phyloP scores from a whole-genome alignment of 441 rosid genomes.

The Adansonia madagascariensis region DNA sequence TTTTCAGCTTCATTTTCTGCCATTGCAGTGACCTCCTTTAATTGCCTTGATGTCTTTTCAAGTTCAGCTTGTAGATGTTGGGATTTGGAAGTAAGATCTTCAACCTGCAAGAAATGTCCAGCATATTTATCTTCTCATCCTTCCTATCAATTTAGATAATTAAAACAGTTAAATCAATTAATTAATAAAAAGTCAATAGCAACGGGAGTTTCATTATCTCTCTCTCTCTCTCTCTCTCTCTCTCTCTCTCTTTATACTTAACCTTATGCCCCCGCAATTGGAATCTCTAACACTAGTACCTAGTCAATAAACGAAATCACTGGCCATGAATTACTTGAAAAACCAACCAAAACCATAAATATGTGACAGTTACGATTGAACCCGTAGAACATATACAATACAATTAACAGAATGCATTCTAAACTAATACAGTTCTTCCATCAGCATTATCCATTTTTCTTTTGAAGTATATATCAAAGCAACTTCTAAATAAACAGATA shows the following conservation, averaged over 20 bases:
- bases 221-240: neutral
- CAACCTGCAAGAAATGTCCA: conserved; percentile 46
- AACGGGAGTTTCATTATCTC: neutral
- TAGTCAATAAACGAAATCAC: neutral
- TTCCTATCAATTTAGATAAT: conserved; percentile 8
- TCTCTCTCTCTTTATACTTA: neutral
- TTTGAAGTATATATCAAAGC: too few species aligned
- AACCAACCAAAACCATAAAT: neutral
- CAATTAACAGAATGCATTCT: neutral
- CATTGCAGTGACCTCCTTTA: conserved; percentile 57
- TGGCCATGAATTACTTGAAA: neutral
- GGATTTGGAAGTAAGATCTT: conserved; percentile 52
- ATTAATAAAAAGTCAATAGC: neutral
- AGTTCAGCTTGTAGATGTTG: conserved; percentile 64
- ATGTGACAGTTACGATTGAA: neutral
- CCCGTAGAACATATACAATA: neutral
- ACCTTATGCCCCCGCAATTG: neutral
- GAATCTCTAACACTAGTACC: neutral
- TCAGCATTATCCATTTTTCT: neutral
- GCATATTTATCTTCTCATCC: conserved; percentile 4
- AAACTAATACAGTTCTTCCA: neutral
- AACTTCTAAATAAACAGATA: too few species aligned
- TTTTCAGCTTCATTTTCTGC: conserved; percentile 74
- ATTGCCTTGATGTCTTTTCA: conserved; percentile 49
- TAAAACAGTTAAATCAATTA: neutral